Evolutionary conservation across 805 yeast species (phyloP), one percentile per base, ranked within the genome.

Genomic region (Candida ovalis): DNA sequence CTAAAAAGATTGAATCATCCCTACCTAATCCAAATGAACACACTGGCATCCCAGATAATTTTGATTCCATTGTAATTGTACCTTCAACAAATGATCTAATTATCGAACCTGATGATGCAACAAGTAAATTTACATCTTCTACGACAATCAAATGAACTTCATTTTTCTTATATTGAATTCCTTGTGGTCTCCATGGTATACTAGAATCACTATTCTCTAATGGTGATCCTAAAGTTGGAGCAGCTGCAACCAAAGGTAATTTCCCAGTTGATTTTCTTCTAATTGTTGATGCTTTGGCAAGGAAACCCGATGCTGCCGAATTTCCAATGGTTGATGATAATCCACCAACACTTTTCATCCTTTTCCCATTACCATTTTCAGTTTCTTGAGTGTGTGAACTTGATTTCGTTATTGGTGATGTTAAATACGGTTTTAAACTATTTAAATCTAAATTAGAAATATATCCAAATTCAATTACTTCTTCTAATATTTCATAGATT

Each of bases 41-140:
- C 22, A 76, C 76, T 0, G 97, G 97, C 77, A 82, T 80, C 3
- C 97, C 97, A 0, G 87, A 76, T 12, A 91, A 67, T 39, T 82
- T 88, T 0, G 92, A 72, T 43, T 83, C 82, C 76, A 88, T 76
- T 44, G 76, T 73, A 41, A 91, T 81, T 10, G 77, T 70, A 4
- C 97, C 97, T 53, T 85, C 88, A 22, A 90, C 87, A 58, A 80
- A 84, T 0, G 90, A 76, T 48, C 86, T 75, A 27, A 88, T 67
- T 1, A 86, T 73, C 18, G 80, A 76, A 1, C 88, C 87, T 47
- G 79, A 76, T 7, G 83, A 73, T 7, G 84, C 78, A 62, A 88
- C 78, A 47, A 90, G 71, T 33, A 88, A 76, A 57, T 81, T 85
- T 46, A 91, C 75, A 49, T 81, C 80, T 63, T 91, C 98, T 44